These are phyloP conservation scores for Ulmus americana DNA, from an alignment of 331 rosid genomes.

Conservation along the genomic window DNA sequence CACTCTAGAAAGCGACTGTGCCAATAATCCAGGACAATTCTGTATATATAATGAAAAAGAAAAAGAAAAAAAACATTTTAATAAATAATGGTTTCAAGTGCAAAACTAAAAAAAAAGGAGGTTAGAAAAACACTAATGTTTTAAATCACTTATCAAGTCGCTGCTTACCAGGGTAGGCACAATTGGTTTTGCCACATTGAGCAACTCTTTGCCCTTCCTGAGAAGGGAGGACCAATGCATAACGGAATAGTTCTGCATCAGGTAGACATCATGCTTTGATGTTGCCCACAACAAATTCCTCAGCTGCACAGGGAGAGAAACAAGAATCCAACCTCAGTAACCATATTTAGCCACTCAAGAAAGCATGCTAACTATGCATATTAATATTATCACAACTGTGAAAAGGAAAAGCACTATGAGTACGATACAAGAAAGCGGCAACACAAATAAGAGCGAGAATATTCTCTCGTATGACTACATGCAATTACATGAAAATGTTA, in stretches of 20 bases:
- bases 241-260: conserved; percentile 80
- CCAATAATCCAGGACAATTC: conserved; percentile 47
- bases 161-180: conserved; percentile 57
- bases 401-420: background rate
- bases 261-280: conserved; percentile 91
- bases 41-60: conserved; percentile 17
- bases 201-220: conserved; percentile 62
- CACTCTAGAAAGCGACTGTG: conserved; percentile 62
- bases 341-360: conserved; percentile 6
- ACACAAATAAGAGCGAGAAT: background rate
- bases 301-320: conserved; percentile 50
- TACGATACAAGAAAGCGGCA: background rate
- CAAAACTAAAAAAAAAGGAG: background rate
- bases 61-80: background rate
- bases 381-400: background rate
- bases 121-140: background rate
- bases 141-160: conserved; percentile 10
- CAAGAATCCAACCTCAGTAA: conserved; percentile 24
- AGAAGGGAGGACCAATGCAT: conserved; percentile 85
- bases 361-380: background rate
- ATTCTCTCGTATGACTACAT: no score
- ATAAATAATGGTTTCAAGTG: conserved; percentile 5
- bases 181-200: conserved; percentile 65
- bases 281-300: conserved; percentile 88
- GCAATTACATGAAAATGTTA: background rate